These are phyloP conservation scores for Macaranga tanarius DNA, from an alignment of 441 rosid genomes.

Conservation along the genomic window DNA sequence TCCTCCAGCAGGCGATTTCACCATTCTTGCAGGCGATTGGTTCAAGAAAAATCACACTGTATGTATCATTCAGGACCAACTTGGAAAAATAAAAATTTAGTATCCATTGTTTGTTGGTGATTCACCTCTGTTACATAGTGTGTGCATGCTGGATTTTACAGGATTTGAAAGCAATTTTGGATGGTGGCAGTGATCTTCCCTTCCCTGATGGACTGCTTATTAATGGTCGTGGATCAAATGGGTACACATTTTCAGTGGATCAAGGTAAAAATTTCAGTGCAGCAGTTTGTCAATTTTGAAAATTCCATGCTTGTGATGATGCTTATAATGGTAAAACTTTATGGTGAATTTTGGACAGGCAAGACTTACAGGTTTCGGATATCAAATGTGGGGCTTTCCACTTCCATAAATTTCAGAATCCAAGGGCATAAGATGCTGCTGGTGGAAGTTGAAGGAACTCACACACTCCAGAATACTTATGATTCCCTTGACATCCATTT, in stretches of 20 bases:
- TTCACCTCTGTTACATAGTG: background rate
- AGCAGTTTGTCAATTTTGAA: background rate
- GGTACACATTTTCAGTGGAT: slow-evolving; percentile 62
- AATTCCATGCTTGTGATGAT: background rate
- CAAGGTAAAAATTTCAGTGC: slow-evolving; percentile 45
- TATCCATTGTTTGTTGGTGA: background rate
- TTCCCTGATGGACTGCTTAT: slow-evolving; percentile 81
- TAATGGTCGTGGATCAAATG: slow-evolving; percentile 76
- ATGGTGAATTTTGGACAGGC: slow-evolving; percentile 34
- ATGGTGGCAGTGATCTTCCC: slow-evolving; percentile 61
- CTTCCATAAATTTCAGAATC: slow-evolving; percentile 69
- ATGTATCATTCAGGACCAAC: slow-evolving; percentile 10
- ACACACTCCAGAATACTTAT: slow-evolving; percentile 65
- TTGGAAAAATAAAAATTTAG: background rate
- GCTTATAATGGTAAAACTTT: background rate
- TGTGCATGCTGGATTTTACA: slow-evolving; percentile 18
- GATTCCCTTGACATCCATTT: slow-evolving; percentile 67
- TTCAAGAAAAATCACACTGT: slow-evolving; percentile 75
- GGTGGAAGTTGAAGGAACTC: slow-evolving; percentile 82
- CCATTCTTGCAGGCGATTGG: slow-evolving; percentile 74
- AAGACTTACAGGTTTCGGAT: slow-evolving; percentile 73
- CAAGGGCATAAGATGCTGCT: slow-evolving; percentile 72
- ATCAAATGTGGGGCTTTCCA: slow-evolving; percentile 64
- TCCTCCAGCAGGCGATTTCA: slow-evolving; percentile 62
- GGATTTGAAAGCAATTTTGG: slow-evolving; percentile 59